Conservation (phyloP, 768 basidiomycete species). For the Tulasnella sp. region DNA sequence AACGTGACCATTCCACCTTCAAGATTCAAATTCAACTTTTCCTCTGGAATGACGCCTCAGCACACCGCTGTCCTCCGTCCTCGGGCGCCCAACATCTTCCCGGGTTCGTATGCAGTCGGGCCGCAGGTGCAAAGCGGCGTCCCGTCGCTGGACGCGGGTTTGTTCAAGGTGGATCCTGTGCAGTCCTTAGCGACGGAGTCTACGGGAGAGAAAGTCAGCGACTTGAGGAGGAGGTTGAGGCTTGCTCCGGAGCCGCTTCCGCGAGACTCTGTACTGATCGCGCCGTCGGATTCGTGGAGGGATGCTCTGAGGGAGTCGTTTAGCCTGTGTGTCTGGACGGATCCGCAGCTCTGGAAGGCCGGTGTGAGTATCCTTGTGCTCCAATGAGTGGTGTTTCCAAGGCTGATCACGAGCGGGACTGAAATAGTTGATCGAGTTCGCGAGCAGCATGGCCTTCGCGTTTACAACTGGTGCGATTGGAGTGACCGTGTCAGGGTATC, state of each 20-base stretch:
- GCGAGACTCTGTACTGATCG: conserved; percentile 2
- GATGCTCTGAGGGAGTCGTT: background rate
- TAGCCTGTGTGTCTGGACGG: background rate
- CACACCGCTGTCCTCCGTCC: background rate
- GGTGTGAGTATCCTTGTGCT: background rate
- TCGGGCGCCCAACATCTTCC: background rate
- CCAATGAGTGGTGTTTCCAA: too few species aligned
- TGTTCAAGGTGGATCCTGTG: background rate
- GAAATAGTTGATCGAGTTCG: background rate
- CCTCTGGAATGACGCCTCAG: background rate
- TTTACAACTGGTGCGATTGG: conserved; percentile 1
- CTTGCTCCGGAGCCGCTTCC: background rate
- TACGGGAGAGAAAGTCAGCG: background rate
- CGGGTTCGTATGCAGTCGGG: background rate
- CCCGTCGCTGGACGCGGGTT: background rate
- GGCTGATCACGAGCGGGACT: background rate
- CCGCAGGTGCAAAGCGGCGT: background rate
- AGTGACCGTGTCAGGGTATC: conserved; percentile 2
- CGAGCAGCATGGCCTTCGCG: background rate
- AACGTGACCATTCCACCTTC: background rate
- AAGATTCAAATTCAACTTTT: background rate
- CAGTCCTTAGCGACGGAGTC: background rate
- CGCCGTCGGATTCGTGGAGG: background rate
- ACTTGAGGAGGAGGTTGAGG: background rate
- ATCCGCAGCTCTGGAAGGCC: conserved; percentile 4